These are phyloP conservation scores for Cordyceps tenuipes DNA, from an alignment of 2,329 filamentous ascomycete species.

Conservation along the genomic window DNA sequence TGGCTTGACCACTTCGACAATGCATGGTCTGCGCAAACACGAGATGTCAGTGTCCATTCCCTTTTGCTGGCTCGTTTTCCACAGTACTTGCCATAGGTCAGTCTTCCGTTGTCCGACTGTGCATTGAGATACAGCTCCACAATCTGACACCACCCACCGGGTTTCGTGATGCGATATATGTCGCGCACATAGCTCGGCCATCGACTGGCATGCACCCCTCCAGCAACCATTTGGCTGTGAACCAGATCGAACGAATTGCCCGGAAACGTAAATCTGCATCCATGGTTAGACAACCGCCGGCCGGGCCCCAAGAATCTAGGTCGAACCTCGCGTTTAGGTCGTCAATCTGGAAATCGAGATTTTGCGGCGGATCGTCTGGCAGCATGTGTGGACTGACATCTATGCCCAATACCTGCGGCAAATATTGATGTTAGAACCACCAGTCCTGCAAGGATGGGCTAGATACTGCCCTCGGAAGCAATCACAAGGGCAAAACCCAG, in stretches of 20 bases:
- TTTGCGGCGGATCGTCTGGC: conserved; percentile 54
- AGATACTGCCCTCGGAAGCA: background rate
- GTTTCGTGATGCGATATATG: conserved; percentile 61
- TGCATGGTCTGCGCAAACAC: conserved; percentile 43
- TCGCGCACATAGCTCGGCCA: conserved; percentile 73
- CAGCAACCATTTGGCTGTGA: conserved; percentile 65
- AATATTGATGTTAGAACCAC: background rate
- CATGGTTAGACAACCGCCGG: background rate
- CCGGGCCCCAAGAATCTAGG: background rate
- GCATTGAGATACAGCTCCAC: conserved; percentile 80
- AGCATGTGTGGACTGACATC: conserved; percentile 65
- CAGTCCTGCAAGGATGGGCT: background rate
- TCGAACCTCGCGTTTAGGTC: conserved; percentile 58
- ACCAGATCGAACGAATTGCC: conserved; percentile 72
- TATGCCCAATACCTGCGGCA: conserved; percentile 55
- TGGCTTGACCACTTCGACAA: conserved; percentile 59
- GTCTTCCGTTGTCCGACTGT: conserved; percentile 76
- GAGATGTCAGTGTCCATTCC: conserved; percentile 7
- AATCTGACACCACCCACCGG: conserved; percentile 80
- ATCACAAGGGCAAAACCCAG: background rate
- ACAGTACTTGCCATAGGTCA: conserved; percentile 48
- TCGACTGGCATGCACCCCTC: conserved; percentile 61
- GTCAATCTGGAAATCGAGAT: conserved; percentile 64
- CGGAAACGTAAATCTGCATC: conserved; percentile 54
- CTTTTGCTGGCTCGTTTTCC: background rate